Percentiles rank a stretch among this genome's conserved stretches.
Conservation (phyloP, 805 yeast species). For the Grigorovia yakushimaensis region DNA sequence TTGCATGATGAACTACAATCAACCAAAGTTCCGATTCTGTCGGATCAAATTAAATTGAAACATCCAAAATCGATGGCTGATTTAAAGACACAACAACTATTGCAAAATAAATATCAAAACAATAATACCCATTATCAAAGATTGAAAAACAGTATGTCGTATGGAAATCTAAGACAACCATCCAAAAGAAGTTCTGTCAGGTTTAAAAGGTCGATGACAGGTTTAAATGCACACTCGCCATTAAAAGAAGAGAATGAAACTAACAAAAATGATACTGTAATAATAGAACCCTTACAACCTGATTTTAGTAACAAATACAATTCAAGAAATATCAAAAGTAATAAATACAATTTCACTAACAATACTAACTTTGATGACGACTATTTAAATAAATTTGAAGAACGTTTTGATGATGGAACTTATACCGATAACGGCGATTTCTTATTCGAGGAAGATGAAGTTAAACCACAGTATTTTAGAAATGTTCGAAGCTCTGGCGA, state of each 20-base stretch:
- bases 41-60: conserved; percentile 7
- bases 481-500: background rate
- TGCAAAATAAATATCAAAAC: background rate
- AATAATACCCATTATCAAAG: background rate
- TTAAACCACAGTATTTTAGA: conserved; percentile 20
- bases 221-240: conserved; percentile 4
- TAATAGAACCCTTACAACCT: background rate
- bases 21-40: background rate
- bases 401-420: conserved; percentile 1
- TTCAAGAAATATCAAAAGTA: background rate
- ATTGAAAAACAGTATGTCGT: conserved; percentile 22
- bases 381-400: background rate
- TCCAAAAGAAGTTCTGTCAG: conserved; percentile 13
- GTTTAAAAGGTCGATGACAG: conserved; percentile 24
- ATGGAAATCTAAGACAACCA: conserved; percentile 17
- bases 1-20: conserved; percentile 3
- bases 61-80: conserved; percentile 29
- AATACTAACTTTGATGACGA: background rate
- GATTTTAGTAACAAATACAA: background rate
- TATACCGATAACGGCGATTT: conserved; percentile 10
- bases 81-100: conserved; percentile 8
- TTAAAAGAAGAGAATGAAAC: conserved; percentile 12
- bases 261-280: background rate
- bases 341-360: background rate
- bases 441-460: conserved; percentile 16